Conservation (phyloP, 2,329 filamentous ascomycete species). For the Torrubiella hemipterigena region DNA sequence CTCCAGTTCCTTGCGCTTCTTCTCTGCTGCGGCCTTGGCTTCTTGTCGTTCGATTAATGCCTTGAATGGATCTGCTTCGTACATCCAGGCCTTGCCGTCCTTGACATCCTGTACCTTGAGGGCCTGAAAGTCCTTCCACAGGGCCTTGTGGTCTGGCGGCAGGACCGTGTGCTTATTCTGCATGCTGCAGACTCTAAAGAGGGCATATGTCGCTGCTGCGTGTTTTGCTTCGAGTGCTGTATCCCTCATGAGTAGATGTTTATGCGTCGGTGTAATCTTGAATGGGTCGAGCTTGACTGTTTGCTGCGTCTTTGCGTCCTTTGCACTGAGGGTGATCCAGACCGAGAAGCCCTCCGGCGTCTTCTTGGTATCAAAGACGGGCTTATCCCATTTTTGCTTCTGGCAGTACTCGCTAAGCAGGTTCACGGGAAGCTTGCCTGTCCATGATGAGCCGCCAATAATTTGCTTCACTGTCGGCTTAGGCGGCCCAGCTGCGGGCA, state of each 20-base stretch:
- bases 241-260: constrained; percentile 61
- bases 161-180: constrained; percentile 92
- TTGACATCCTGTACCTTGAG: constrained; percentile 73
- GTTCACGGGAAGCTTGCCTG: constrained; percentile 89
- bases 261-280: constrained; percentile 64
- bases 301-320: constrained; percentile 75
- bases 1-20: constrained; percentile 63
- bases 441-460: constrained; percentile 93
- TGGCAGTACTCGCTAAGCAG: constrained; percentile 89
- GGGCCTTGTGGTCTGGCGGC: constrained; percentile 74
- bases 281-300: constrained; percentile 66
- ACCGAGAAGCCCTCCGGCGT: constrained; percentile 64
- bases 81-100: constrained; percentile 74
- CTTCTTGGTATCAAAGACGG: constrained; percentile 77
- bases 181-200: constrained; percentile 89
- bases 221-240: constrained; percentile 85
- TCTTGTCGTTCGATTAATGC: constrained; percentile 70
- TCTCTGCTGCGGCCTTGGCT: constrained; percentile 62
- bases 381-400: constrained; percentile 89
- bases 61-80: constrained; percentile 88
- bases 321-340: constrained; percentile 64
- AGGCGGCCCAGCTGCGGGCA: constrained; percentile 29
- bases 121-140: constrained; percentile 85
- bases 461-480: constrained; percentile 63
- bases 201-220: constrained; percentile 80